Base-by-base conservation (phyloP, 75 land plant genomes). In the Isoetes taiwanensis region DNA sequence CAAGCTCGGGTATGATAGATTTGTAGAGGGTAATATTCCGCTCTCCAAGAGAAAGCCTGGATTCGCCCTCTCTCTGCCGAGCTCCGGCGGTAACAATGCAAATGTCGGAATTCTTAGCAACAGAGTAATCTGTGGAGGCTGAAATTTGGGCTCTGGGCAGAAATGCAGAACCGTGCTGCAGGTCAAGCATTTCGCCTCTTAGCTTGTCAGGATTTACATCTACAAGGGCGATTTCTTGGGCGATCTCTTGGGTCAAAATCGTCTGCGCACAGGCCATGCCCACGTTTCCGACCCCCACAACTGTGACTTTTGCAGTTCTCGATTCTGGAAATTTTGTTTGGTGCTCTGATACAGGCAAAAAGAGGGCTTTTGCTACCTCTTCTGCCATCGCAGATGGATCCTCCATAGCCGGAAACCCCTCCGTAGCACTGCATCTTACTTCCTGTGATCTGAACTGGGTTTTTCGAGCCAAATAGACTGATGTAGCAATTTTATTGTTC, bases 11-110 rank as follows among this genome's bases (percentile, higher is more conserved):
- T 14, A 87, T 63, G 56, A 87, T 78, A 3, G 6, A 6, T 14
- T 19, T 21, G 61, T 74, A 84, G 33, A 84, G 56, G 10, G 63
- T n/a, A 2, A 79, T 58, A 34, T 86, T 86, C 35, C 88, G 54
- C 43, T 74, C 85, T 12, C 80, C 34, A 20, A 86, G 74, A 25
- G 68, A 73, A 35, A 86, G 71, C 61, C 91, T 62, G 8, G 89
- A 72, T 61, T 86, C 91, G 17, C 84, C 87, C 20, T 72, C 60
- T 21, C 67, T 57, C 74, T 86, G 91, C 21, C 91, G 30, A 0
- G 90, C 94, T 0, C 93, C 93, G 35, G 93, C 93, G 21, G 93
- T 84, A 41, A 86, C 64, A 34, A 86, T 73, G 65, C 80, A 73
- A 30, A 86, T 72, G 54, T 86, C 88, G 32, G 93, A 86, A 6